Base-by-base conservation (phyloP, 129 eudicot genomes). In the Erigeron canadensis region DNA sequence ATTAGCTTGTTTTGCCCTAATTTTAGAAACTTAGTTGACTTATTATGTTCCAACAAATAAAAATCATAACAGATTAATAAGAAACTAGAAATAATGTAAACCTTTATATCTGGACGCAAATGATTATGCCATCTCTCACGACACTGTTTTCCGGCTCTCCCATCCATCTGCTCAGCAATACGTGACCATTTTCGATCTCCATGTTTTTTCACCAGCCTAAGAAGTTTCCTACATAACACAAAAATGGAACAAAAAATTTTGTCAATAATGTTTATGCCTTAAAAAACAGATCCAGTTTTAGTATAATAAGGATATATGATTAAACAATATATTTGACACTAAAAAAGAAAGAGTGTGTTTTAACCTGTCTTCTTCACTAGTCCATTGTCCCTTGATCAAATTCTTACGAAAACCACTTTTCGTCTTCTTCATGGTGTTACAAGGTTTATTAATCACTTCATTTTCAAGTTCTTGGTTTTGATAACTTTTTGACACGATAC, bases 51-150 rank as follows among this genome's bases (percentile, higher is more conserved):
- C 21, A 42, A 41, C 34, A 22, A 53, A n/a, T n/a, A n/a, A n/a
- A n/a, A n/a, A 60, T 23, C 42, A 75, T 12, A 75, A 39, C 34
- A 28, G 58, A 53, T 16, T 53, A 9, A 13, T n/a, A 51, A 51
- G 46, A 45, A 11, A 69, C 69, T 68, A 59, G 47, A 68, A 48
- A n/a, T 68, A 42, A 71, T 10, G 38, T 5, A 41, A 50, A 89
- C 96, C 90, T 86, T 86, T 72, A 89, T 89, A 78, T 89, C 86
- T 46, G 93, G 93, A 2, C 96, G 84, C 69, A 89, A 76, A 81
- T 89, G 96, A 77, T 89, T 89, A 48, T 82, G 84, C 93, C 96
- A 89, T 73, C 96, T 77, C 64, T 89, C 93, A 0, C 96, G 84
- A 48, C 96, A 89, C 72, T 86, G 96, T 47, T 89, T 89, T 28